phyloP scores from a whole-genome alignment of 345 rosid species.

The Arabis hirsuta region DNA sequence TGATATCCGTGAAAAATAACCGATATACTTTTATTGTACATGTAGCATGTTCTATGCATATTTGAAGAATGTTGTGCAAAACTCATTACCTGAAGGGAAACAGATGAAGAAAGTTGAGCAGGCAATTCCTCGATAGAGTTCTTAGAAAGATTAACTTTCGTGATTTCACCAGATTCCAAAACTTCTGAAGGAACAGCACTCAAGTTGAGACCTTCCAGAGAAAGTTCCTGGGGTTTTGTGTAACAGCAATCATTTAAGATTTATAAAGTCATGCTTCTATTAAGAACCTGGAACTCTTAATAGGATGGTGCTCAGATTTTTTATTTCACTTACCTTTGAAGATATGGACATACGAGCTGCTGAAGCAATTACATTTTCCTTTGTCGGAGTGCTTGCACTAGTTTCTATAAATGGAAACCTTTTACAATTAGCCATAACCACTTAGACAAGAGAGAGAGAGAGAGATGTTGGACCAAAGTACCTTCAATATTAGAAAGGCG shows the following conservation, averaged over 20 bases:
- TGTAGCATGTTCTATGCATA: constrained; percentile 3
- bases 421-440: constrained; percentile 30
- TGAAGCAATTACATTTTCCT: constrained; percentile 68
- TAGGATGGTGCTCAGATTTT: constrained; percentile 28
- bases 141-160: constrained; percentile 76
- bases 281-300: background rate
- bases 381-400: constrained; percentile 58
- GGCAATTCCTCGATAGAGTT: constrained; percentile 85
- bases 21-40: background rate
- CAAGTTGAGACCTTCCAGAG: constrained; percentile 72
- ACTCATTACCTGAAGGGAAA: constrained; percentile 64
- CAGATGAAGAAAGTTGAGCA: constrained; percentile 68
- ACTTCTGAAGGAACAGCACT: constrained; percentile 78
- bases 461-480: constrained; percentile 40
- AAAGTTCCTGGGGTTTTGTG: constrained; percentile 66
- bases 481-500: constrained; percentile 82
- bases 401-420: constrained; percentile 51
- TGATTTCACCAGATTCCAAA: constrained; percentile 76
- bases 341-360: constrained; percentile 81
- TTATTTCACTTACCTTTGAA: constrained; percentile 66
- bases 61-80: background rate
- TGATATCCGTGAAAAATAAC: background rate
- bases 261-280: background rate
- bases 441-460: constrained; percentile 7
- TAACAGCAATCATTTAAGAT: constrained; percentile 12